These are phyloP conservation scores for Deinandra increscens DNA, from an alignment of 129 eudicot species.

Conservation along the genomic window DNA sequence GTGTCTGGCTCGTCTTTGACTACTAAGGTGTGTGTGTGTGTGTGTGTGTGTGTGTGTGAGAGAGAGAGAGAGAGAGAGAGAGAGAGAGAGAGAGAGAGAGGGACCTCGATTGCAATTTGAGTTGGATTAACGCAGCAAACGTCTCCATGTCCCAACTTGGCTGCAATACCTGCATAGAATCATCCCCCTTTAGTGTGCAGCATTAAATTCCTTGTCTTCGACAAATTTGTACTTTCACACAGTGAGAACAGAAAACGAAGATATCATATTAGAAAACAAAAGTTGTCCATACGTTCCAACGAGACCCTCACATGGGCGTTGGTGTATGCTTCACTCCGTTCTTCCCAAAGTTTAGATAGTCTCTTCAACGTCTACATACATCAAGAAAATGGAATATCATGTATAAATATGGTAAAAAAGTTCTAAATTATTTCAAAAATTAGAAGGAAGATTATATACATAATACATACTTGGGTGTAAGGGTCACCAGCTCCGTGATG, in stretches of 20 bases:
- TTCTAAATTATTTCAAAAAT: not conserved
- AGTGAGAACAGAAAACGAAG: not conserved
- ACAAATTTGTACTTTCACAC: not conserved
- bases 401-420: not conserved
- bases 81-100: constrained; percentile 32
- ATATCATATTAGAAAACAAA: not conserved
- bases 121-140: constrained; percentile 64
- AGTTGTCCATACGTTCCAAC: constrained; percentile 57
- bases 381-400: not conserved
- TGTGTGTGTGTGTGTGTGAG: not conserved
- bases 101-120: constrained; percentile 78
- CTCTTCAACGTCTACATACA: constrained; percentile 56
- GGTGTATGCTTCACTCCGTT: constrained; percentile 73
- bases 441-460: constrained; percentile 5
- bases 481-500: constrained; percentile 77
- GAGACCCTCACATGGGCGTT: constrained; percentile 76
- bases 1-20: no score
- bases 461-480: constrained; percentile 59
- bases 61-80: not conserved
- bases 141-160: constrained; percentile 62
- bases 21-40: not conserved
- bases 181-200: not conserved
- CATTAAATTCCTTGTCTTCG: not conserved
- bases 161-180: constrained; percentile 58
- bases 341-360: constrained; percentile 62